Evolutionary conservation across 495 filamentous ascomycete genomes (phyloP).

Genomic region (Entonaema liquescens): DNA sequence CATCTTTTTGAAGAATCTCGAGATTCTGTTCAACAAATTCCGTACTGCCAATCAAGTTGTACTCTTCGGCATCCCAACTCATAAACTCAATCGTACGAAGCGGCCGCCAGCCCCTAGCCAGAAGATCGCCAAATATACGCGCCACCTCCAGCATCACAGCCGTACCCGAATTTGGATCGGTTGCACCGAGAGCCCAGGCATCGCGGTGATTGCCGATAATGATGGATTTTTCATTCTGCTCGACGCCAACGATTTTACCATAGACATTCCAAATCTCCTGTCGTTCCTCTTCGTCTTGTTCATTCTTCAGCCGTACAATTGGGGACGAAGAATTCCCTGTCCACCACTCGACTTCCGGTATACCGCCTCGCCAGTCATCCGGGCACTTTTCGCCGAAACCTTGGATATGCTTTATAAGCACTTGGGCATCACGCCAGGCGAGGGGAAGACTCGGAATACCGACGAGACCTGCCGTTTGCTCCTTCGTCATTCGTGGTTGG

Average conservation of each 20-base stretch:
- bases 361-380: constrained; percentile 77
- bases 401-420: constrained; percentile 77
- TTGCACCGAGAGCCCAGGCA: constrained; percentile 89
- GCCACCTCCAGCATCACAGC: constrained; percentile 90
- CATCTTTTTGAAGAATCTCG: constrained; percentile 74
- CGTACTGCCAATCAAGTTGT: constrained; percentile 93
- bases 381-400: constrained; percentile 77
- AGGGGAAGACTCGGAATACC: constrained; percentile 90
- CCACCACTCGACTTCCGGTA: constrained; percentile 81
- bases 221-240: constrained; percentile 84
- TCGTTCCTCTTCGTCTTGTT: constrained; percentile 82
- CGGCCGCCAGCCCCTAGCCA: constrained; percentile 83
- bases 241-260: constrained; percentile 80
- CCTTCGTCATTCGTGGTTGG: constrained; percentile 69
- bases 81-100: constrained; percentile 91
- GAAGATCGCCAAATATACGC: constrained; percentile 80
- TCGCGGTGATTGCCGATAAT: constrained; percentile 95
- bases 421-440: constrained; percentile 86
- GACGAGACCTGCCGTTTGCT: constrained; percentile 75
- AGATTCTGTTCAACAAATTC: constrained; percentile 95
- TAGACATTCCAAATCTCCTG: constrained; percentile 92
- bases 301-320: constrained; percentile 82
- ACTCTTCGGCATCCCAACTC: constrained; percentile 93
- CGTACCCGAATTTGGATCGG: constrained; percentile 86
- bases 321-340: constrained; percentile 81